A percentile compares a stretch with the other conserved stretches of the same genome.
Conservation (phyloP, 805 yeast genomes). For the Candida corydali region DNA sequence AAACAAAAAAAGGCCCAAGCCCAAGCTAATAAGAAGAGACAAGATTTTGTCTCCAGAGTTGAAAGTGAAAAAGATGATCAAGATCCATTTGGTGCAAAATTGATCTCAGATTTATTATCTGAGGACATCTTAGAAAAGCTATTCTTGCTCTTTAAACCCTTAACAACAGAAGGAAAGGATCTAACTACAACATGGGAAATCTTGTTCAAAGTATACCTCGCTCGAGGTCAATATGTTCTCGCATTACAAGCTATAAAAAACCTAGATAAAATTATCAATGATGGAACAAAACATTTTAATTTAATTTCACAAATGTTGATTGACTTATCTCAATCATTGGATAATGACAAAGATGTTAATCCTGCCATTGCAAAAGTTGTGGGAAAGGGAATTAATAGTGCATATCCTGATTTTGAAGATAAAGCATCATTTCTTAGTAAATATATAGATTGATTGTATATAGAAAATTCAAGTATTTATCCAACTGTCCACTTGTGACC, state of each 20-base stretch:
- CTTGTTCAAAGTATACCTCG: slow-evolving; percentile 35
- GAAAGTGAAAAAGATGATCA: slow-evolving; percentile 45
- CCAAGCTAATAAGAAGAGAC: slow-evolving; percentile 46
- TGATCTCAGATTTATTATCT: slow-evolving; percentile 25
- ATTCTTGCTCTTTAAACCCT: slow-evolving; percentile 36
- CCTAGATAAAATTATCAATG: slow-evolving; percentile 35
- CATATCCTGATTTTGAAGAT: slow-evolving; percentile 29
- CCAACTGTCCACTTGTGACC: slow-evolving; percentile 43
- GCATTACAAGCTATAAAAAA: slow-evolving; percentile 43
- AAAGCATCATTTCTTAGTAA: slow-evolving; percentile 10
- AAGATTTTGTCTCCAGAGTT: slow-evolving; percentile 46
- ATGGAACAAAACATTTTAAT: slow-evolving; percentile 14
- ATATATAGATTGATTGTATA: slow-evolving; percentile 8
- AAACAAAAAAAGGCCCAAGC: slow-evolving; percentile 57
- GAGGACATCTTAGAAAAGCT: slow-evolving; percentile 43
- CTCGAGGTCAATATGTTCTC: slow-evolving; percentile 43
- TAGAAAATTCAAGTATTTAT: slow-evolving; percentile 20
- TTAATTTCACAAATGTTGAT: slow-evolving; percentile 28
- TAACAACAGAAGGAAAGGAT: slow-evolving; percentile 39
- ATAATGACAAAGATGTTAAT: slow-evolving; percentile 35
- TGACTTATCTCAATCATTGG: slow-evolving; percentile 26
- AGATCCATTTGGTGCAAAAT: slow-evolving; percentile 57
- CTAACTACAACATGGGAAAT: slow-evolving; percentile 39
- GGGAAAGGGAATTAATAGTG: slow-evolving; percentile 29
- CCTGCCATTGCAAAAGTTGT: slow-evolving; percentile 43